Conservation (phyloP, 495 filamentous ascomycete species). For the Penicillium diatomitis region DNA sequence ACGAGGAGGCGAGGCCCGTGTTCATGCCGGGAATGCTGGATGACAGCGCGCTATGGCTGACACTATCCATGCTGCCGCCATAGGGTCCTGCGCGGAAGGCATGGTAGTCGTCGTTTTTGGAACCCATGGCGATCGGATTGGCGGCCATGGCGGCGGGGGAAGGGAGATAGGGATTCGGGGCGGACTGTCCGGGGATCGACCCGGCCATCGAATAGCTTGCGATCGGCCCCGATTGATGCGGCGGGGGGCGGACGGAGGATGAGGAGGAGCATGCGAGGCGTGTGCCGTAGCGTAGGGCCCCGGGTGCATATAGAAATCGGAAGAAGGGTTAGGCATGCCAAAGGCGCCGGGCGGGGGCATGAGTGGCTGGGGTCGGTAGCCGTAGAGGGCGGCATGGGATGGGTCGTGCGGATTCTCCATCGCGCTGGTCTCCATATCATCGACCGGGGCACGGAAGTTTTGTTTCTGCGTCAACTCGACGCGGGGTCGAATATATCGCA, state of each 20-base stretch:
- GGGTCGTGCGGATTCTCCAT: conserved; percentile 32
- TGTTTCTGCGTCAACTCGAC: conserved; percentile 52
- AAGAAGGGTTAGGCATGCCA: conserved; percentile 24
- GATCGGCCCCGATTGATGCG: conserved; percentile 28
- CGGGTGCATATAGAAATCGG: conserved; percentile 33
- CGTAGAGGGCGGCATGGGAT: conserved; percentile 28
- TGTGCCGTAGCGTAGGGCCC: conserved; percentile 28
- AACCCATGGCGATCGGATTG: conserved; percentile 3
- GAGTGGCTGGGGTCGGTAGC: conserved; percentile 32
- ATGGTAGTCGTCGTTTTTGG: conserved; percentile 34
- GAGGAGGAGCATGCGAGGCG: conserved; percentile 4
- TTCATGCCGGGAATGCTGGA: conserved; percentile 29
- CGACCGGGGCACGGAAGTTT: conserved; percentile 62
- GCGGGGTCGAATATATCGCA: conserved; percentile 49
- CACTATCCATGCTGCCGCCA: conserved; percentile 27
- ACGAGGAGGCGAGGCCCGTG: conserved; percentile 20
- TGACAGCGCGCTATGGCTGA: conserved; percentile 27
- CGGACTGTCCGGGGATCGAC: conserved; percentile 23
- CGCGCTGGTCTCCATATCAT: conserved; percentile 44
- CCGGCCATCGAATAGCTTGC: conserved; percentile 28
- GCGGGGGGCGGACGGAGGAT: too few relatives aligned
- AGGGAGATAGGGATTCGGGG: conserved; percentile 35
- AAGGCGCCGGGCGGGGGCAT: conserved; percentile 29
- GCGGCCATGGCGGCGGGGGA: conserved; percentile 16
- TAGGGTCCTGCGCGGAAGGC: conserved; percentile 27